Base-by-base conservation (phyloP, 306 rosid species). In the Cucurbita moschata region DNA sequence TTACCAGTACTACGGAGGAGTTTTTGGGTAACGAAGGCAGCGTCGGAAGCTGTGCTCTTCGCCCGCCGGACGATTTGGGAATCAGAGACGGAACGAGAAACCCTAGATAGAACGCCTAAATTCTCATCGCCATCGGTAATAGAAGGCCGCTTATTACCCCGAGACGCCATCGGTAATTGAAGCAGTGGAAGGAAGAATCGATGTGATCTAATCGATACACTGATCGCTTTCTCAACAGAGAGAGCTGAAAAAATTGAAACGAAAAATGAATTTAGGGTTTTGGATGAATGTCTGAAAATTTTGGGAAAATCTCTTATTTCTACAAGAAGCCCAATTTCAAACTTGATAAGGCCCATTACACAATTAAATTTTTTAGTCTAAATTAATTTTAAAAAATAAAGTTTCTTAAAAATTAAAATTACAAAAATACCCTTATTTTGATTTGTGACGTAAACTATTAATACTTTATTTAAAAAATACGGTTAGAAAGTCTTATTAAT, bases 1-100 rank as follows among this genome's bases (percentile, higher is more conserved):
- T 81, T 94, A 4, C 97, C 97, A 64, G 97, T 94, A 87, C 96
- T 90, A 58, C 78, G 84, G 65, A 90, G 80, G 37, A 94, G 98
- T 87, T 89, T 90, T 66, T 81, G 78, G 3, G 89, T 21, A 13
- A 91, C 89, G 75, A 82, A 55, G 13, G 86, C 79, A 50, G 95
- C 88, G 75, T 90, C 94, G 64, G 83, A 75, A 59, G 86, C 90
- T 4, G 76, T 57, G 42, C 43, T 40, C 40, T 73, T 73, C 12
- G 76, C 66, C n/a, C 66, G 76, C 2, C 53, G 64, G 54, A 54
- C 67, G 76, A 73, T 42, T 26, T 55, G 66, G 10, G 76, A 73
- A 13, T 73, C 42, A 26, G 76, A 56, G 39, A 73, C 54, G 39
- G 76, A 54, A 1, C 76, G 76, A 1, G 76, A 73, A 57, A 73